Conservation (phyloP, 2,329 filamentous ascomycete genomes). For the Fusarium sp. region DNA sequence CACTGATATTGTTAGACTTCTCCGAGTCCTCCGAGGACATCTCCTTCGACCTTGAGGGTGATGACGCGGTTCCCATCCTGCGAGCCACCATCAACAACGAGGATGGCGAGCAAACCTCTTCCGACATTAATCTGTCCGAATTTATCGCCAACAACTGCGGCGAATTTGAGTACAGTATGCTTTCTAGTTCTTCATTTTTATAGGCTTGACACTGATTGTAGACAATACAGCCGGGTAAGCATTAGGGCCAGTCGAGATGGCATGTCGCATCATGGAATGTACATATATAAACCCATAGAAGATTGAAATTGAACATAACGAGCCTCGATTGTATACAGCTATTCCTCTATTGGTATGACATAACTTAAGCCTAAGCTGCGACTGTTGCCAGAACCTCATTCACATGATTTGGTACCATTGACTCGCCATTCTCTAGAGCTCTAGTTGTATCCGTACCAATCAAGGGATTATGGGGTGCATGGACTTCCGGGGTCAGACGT, state of each 20-base stretch:
- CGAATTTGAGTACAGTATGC: constrained; percentile 17
- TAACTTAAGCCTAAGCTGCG: background rate
- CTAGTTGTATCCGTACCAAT: background rate
- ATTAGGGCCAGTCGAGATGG: too few relatives aligned
- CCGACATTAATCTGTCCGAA: constrained; percentile 67
- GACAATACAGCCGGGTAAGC: background rate
- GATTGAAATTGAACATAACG: background rate
- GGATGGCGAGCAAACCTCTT: constrained; percentile 53
- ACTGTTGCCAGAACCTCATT: background rate
- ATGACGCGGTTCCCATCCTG: constrained; percentile 60
- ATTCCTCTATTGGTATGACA: background rate
- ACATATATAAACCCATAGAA: background rate
- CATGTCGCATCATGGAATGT: too few relatives aligned
- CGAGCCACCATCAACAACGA: constrained; percentile 58
- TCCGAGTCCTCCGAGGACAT: constrained; percentile 58
- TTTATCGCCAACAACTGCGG: constrained; percentile 65
- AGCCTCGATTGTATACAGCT: background rate
- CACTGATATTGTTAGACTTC: constrained; percentile 51
- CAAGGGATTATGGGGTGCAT: too few relatives aligned
- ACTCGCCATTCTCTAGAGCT: background rate
- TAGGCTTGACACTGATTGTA: background rate
- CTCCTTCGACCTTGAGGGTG: constrained; percentile 62
- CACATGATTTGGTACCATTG: background rate
- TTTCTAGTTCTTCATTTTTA: background rate
- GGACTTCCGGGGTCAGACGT: too few relatives aligned